Percentiles rank a stretch among this genome's conserved stretches.
Conservation (phyloP, 2,329 filamentous ascomycete species). For the Talaromyces albobiverticillius region DNA sequence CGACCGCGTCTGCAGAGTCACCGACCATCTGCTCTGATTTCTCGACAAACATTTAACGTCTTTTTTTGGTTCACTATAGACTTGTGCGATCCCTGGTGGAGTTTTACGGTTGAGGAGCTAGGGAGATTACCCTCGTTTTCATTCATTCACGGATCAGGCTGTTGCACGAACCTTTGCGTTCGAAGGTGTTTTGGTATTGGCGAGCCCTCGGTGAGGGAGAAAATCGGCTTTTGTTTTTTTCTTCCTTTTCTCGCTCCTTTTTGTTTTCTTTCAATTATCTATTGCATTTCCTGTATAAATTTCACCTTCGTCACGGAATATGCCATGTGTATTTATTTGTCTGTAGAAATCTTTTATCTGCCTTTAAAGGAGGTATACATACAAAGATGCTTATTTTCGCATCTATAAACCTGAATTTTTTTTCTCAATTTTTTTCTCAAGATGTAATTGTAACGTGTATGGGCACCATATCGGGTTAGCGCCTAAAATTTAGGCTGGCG, state of each 20-base stretch:
- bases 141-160: neutral
- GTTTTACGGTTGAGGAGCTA: neutral
- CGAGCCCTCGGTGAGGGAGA: neutral
- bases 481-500: neutral
- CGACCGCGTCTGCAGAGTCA: conserved; percentile 38
- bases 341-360: neutral
- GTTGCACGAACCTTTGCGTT: neutral
- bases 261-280: neutral
- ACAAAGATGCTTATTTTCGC: no score
- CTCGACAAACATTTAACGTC: conserved; percentile 14
- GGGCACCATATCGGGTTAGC: neutral
- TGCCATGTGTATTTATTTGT: neutral
- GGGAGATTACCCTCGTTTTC: neutral
- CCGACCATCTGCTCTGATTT: conserved; percentile 33
- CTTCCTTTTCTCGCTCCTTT: neutral
- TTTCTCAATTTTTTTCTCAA: no score
- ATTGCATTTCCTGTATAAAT: neutral
- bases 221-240: neutral
- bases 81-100: neutral
- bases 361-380: neutral
- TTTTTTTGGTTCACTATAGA: neutral
- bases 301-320: neutral
- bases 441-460: neutral
- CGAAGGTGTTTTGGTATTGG: neutral
- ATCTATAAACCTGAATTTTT: no score